Evolutionary conservation across 2,329 filamentous ascomycete species (phyloP).

Genomic region (Phaeosphaeriaceae sp.): DNA sequence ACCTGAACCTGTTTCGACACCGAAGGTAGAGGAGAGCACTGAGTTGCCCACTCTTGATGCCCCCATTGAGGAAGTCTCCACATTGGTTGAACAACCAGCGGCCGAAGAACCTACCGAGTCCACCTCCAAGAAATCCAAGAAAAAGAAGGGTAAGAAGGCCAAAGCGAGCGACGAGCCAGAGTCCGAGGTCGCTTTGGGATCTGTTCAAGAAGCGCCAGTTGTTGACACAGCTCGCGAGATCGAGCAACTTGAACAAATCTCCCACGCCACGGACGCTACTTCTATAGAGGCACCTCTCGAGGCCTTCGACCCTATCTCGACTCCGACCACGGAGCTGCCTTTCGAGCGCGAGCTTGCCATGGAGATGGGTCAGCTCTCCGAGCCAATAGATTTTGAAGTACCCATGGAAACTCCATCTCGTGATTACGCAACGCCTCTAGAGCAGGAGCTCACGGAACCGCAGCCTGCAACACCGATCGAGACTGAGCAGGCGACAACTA

Average conservation of each 20-base stretch:
- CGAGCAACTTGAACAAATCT: not conserved
- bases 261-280: not conserved
- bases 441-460: not conserved
- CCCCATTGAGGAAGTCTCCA: constrained; percentile 3
- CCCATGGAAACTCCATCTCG: constrained; percentile 1
- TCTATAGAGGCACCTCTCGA: not conserved
- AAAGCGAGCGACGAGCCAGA: constrained; percentile 11
- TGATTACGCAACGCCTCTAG: not conserved
- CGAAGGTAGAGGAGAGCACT: constrained; percentile 1
- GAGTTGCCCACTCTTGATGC: not conserved
- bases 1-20: not conserved
- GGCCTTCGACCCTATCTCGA: constrained; percentile 1
- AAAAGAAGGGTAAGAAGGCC: constrained; percentile 28
- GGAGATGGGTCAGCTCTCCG: constrained; percentile 33
- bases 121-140: constrained; percentile 22
- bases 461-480: constrained; percentile 2
- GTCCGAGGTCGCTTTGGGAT: not conserved
- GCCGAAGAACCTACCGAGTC: constrained; percentile 8
- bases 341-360: constrained; percentile 63
- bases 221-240: not conserved
- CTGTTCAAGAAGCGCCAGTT: not conserved
- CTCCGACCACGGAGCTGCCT: constrained; percentile 51
- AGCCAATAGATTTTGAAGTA: constrained; percentile 8
- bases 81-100: constrained; percentile 1
- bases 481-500: constrained; percentile 2